Conservation (phyloP, 2,329 filamentous ascomycete species). For the Sarocladiaceae sp. region DNA sequence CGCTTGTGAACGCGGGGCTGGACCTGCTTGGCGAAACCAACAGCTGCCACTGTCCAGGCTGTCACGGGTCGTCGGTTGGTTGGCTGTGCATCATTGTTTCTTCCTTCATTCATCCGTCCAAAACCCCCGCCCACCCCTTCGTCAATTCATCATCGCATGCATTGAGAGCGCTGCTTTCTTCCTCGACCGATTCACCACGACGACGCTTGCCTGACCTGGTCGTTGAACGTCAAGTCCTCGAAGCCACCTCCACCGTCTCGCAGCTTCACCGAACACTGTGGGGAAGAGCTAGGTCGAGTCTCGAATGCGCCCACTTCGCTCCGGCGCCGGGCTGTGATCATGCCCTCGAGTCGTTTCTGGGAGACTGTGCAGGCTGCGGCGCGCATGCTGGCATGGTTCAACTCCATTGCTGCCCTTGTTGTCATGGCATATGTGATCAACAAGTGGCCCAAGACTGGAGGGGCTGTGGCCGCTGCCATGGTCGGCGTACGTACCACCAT, state of each 20-base stretch:
- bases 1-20: slow-evolving; percentile 3
- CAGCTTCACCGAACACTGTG: not conserved
- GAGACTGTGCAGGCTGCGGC: slow-evolving; percentile 19
- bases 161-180: not conserved
- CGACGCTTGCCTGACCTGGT: not conserved
- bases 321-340: not conserved
- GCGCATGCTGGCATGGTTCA: slow-evolving; percentile 27
- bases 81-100: not conserved
- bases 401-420: slow-evolving; percentile 25
- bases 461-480: slow-evolving; percentile 25
- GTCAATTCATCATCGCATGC: no score
- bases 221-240: no score
- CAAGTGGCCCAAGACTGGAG: slow-evolving; percentile 23
- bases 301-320: slow-evolving; percentile 6
- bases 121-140: not conserved
- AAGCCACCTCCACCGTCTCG: not conserved
- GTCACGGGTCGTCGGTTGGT: no score
- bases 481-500: slow-evolving; percentile 23
- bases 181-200: not conserved
- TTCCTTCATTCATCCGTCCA: not conserved
- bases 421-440: slow-evolving; percentile 27
- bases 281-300: not conserved
- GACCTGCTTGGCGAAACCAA: slow-evolving; percentile 1
- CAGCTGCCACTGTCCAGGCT: no score
- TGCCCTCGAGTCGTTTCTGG: slow-evolving; percentile 1